Conservation (phyloP, 306 rosid species). For the Fragaria nilgerrensis region DNA sequence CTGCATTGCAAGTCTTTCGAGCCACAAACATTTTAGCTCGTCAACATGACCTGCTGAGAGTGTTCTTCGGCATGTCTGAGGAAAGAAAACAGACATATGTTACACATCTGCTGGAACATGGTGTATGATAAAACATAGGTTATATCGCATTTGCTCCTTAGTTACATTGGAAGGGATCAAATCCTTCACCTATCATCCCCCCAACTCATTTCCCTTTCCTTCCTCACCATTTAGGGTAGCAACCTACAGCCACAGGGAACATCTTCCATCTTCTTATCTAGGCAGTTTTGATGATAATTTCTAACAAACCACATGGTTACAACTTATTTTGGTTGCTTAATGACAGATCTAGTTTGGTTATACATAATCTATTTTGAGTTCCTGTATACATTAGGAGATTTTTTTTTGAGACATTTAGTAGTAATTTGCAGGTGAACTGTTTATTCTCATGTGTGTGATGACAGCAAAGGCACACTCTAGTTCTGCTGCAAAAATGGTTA, state of each 20-base stretch:
- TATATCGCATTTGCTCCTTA: background rate
- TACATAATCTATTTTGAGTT: background rate
- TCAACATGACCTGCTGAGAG: slow-evolving; percentile 20
- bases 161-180: background rate
- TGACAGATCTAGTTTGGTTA: background rate
- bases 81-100: slow-evolving; percentile 12
- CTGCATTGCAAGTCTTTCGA: slow-evolving; percentile 11
- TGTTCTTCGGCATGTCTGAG: slow-evolving; percentile 7
- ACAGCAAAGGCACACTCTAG: background rate
- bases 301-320: background rate
- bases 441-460: background rate
- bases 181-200: background rate
- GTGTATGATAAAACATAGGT: background rate
- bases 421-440: background rate
- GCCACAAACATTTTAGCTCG: slow-evolving; percentile 22
- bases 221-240: background rate
- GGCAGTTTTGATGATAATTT: background rate
- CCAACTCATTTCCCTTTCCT: background rate
- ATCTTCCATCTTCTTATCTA: background rate
- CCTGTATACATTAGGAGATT: background rate
- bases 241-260: background rate
- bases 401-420: background rate
- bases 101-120: slow-evolving; percentile 6
- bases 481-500: background rate
- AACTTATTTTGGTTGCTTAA: background rate